Percentiles rank a stretch among this genome's conserved stretches.
These are phyloP conservation scores for Trichosporon sp. DNA, from an alignment of 1,284 basidiomycete genomes.

Conservation along the genomic window DNA sequence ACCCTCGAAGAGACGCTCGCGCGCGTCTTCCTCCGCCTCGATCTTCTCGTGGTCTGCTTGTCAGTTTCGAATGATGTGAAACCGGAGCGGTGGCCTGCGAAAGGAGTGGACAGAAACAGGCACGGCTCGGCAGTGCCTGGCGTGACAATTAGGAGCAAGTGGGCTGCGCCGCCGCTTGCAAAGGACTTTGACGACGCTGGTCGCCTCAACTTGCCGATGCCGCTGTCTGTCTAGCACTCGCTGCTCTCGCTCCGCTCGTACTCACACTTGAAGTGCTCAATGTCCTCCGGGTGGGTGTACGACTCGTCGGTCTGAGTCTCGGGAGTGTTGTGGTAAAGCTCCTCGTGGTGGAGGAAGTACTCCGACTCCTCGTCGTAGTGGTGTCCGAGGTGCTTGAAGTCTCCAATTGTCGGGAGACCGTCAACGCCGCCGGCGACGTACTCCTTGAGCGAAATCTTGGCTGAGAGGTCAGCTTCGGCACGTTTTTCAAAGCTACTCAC, in stretches of 20 bases:
- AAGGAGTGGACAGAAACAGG: neutral
- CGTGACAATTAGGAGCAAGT: neutral
- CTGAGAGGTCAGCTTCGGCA: conserved; percentile 30
- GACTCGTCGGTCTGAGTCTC: conserved; percentile 96
- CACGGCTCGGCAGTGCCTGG: neutral
- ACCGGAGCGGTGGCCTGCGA: neutral
- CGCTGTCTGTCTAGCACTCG: no score
- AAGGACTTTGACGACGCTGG: neutral
- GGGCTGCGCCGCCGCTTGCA: neutral
- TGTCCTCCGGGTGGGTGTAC: conserved; percentile 81
- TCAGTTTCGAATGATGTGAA: neutral
- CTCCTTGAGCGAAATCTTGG: conserved; percentile 75
- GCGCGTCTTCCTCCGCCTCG: conserved; percentile 71
- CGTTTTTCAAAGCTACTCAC: conserved; percentile 32
- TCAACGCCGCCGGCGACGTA: conserved; percentile 74
- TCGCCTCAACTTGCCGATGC: neutral
- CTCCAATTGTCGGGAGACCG: conserved; percentile 81
- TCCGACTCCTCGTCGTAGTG: conserved; percentile 60
- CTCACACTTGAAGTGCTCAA: conserved; percentile 51
- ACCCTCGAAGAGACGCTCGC: conserved; percentile 55
- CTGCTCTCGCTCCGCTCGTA: neutral
- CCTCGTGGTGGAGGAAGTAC: conserved; percentile 88
- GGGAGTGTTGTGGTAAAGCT: conserved; percentile 88
- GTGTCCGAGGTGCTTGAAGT: conserved; percentile 83
- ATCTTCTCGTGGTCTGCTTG: conserved; percentile 77